A percentile compares a stretch with the other conserved stretches of the same genome.
phyloP scores from a whole-genome alignment of 257 asterid genomes.

The Cruciata laevipes region DNA sequence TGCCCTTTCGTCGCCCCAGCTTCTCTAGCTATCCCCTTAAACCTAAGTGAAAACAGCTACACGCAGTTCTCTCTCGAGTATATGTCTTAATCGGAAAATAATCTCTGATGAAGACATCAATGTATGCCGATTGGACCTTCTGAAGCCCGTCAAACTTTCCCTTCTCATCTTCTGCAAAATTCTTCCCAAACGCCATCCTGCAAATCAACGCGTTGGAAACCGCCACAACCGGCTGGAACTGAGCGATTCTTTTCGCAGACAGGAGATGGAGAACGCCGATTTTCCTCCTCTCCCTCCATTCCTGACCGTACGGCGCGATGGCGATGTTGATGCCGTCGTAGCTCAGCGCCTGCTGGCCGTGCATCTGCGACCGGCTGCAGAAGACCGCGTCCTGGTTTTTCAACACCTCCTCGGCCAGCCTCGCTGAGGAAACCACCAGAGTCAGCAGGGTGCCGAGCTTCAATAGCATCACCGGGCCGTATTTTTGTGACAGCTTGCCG shows the following conservation, averaged over 20 bases:
- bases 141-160: no score
- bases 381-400: not conserved
- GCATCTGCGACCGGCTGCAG: not conserved
- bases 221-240: not conserved
- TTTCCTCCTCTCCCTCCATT: not conserved
- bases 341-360: not conserved
- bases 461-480: not conserved
- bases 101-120: no score
- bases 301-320: not conserved
- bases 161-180: not conserved
- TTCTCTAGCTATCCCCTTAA: no score
- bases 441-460: not conserved
- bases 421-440: not conserved
- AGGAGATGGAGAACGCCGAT: not conserved
- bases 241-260: not conserved
- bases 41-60: no score
- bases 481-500: not conserved
- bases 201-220: not conserved
- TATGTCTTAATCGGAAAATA: no score
- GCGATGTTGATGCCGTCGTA: not conserved
- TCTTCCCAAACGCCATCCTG: not conserved
- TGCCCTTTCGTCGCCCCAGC: no score
- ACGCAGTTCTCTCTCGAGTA: no score
- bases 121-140: no score
- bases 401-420: not conserved